A percentile compares a stretch with the other conserved stretches of the same genome.
phyloP scores from a whole-genome alignment of 345 rosid genomes.

The Eucalyptus sp. region DNA sequence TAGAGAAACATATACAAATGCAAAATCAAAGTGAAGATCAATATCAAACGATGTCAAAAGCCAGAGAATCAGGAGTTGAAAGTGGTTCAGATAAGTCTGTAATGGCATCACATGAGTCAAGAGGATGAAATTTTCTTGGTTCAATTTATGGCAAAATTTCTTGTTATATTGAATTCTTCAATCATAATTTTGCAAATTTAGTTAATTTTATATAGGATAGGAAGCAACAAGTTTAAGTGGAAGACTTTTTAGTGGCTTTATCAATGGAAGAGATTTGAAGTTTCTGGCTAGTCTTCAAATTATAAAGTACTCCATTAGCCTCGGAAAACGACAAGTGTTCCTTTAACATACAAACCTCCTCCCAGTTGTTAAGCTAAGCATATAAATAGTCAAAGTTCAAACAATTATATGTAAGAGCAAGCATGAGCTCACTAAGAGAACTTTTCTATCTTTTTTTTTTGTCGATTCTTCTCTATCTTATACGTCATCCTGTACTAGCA shows the following conservation, averaged over 20 bases:
- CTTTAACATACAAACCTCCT: neutral
- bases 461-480: neutral
- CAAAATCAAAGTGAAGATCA: neutral
- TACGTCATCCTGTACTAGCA: neutral
- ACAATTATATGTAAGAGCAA: neutral
- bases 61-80: neutral
- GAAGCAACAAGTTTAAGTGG: neutral
- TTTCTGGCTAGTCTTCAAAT: neutral
- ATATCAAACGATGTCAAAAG: neutral
- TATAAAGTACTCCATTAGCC: neutral
- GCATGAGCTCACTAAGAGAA: neutral
- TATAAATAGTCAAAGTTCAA: neutral
- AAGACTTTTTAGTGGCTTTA: neutral
- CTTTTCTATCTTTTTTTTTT: neutral
- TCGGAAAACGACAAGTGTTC: neutral
- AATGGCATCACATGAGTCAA: neutral
- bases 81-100: neutral
- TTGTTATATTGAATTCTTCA: neutral
- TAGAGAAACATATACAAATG: neutral
- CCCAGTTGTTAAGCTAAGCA: neutral
- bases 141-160: neutral
- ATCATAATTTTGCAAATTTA: neutral
- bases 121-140: neutral
- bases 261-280: neutral
- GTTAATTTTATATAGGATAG: neutral